phyloP scores from a whole-genome alignment of 768 basidiomycete species.

The Austroboletus festivus region DNA sequence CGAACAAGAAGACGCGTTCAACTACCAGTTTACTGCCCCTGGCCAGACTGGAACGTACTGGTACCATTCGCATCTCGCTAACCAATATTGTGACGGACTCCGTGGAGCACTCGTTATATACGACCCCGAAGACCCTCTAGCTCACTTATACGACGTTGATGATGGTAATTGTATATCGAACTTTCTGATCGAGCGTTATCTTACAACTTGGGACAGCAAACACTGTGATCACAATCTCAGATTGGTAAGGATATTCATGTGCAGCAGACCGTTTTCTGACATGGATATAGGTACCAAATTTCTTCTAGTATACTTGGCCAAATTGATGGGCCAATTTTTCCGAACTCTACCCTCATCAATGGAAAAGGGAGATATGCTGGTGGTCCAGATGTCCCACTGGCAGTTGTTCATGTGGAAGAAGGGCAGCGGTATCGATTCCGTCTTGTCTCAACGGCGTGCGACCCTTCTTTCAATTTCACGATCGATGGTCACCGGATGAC shows the following conservation, averaged over 20 bases:
- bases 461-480: constrained; percentile 39
- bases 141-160: constrained; percentile 40
- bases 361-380: constrained; percentile 45
- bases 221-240: constrained; percentile 47
- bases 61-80: constrained; percentile 39
- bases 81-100: constrained; percentile 43
- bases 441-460: constrained; percentile 48
- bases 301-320: constrained; percentile 18
- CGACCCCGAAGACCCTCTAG: constrained; percentile 41
- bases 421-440: constrained; percentile 53
- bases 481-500: constrained; percentile 48
- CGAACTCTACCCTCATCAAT: constrained; percentile 50
- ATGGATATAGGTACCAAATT: constrained; percentile 34
- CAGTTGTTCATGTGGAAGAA: constrained; percentile 42
- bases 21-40: constrained; percentile 31
- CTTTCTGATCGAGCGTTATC: neutral
- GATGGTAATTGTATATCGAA: constrained; percentile 31
- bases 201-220: constrained; percentile 16
- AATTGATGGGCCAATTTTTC: constrained; percentile 2
- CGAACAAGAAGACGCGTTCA: constrained; percentile 31
- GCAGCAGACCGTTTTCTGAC: constrained; percentile 4
- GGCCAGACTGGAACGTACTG: constrained; percentile 42
- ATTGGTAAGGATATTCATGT: constrained; percentile 35
- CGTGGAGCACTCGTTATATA: constrained; percentile 42
- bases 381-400: constrained; percentile 38